A percentile compares a stretch with the other conserved stretches of the same genome.
These are phyloP conservation scores for Fusarium dlaminii DNA, from an alignment of 2,329 filamentous ascomycete genomes.

Conservation along the genomic window DNA sequence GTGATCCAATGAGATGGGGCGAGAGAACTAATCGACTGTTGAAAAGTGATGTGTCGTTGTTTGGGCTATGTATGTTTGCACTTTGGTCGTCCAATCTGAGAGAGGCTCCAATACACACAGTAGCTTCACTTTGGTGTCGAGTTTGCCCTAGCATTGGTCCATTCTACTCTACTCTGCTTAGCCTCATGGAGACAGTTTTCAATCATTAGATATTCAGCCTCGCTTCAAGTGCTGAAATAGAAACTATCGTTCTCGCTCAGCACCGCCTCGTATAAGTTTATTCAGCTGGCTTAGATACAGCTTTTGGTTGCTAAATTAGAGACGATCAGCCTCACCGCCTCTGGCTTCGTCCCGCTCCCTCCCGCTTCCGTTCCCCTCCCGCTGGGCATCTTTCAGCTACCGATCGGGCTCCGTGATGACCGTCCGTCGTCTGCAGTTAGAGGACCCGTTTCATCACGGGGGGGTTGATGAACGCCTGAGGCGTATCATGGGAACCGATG, in stretches of 20 bases:
- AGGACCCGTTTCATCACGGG: constrained; percentile 21
- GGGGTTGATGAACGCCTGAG: constrained; percentile 20
- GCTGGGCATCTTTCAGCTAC: constrained; percentile 35
- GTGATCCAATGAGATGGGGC: constrained; percentile 15
- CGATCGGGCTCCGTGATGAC: constrained; percentile 28
- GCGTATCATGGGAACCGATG: constrained; percentile 13
- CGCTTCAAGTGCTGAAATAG: constrained; percentile 9
- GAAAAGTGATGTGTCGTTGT: constrained; percentile 32
- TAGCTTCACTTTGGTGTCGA: constrained; percentile 1
- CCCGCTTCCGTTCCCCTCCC: constrained; percentile 40
- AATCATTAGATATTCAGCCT: constrained; percentile 10
- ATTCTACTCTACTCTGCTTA: constrained; percentile 7
- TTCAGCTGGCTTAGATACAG: constrained; percentile 21
- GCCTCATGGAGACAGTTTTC: neutral
- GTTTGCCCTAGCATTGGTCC: constrained; percentile 6
- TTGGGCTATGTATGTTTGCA: constrained; percentile 17
- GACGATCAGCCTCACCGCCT: constrained; percentile 41
- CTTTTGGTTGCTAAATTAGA: constrained; percentile 13
- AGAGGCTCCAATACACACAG: neutral
- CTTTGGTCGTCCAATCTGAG: constrained; percentile 12
- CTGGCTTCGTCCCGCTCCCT: constrained; percentile 43
- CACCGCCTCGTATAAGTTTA: constrained; percentile 19
- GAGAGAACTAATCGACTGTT: constrained; percentile 6
- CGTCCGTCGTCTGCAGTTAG: neutral
- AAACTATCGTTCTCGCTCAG: constrained; percentile 19